These are phyloP conservation scores for Glutinoglossum americanum DNA, from an alignment of 495 filamentous ascomycete species.

Conservation along the genomic window DNA sequence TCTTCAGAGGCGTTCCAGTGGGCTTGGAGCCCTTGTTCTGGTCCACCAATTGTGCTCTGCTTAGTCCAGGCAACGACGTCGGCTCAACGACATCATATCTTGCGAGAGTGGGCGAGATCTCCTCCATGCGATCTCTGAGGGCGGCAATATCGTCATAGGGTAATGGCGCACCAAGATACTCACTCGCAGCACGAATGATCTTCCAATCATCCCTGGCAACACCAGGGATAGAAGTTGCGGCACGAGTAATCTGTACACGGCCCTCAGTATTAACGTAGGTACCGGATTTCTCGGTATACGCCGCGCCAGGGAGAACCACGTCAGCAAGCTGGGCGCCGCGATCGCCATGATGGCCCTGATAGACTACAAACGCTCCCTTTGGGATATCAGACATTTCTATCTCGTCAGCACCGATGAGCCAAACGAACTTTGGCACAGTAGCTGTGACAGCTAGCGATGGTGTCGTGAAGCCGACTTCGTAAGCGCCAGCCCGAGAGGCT, in stretches of 20 bases:
- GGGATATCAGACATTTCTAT: constrained; percentile 59
- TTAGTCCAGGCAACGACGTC: constrained; percentile 42
- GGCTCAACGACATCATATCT: constrained; percentile 81
- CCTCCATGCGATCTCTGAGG: constrained; percentile 79
- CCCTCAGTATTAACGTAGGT: constrained; percentile 97
- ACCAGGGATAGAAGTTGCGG: constrained; percentile 65
- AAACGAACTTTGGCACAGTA: constrained; percentile 80
- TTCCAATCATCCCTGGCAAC: constrained; percentile 95
- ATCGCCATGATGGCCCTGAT: constrained; percentile 96
- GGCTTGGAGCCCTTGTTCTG: constrained; percentile 72
- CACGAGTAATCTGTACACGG: constrained; percentile 76
- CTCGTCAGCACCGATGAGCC: constrained; percentile 93
- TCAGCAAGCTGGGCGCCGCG: constrained; percentile 80
- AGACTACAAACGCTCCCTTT: constrained; percentile 86
- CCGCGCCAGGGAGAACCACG: constrained; percentile 78
- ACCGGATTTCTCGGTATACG: constrained; percentile 92
- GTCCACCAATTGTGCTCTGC: constrained; percentile 83
- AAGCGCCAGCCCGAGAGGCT: constrained; percentile 78
- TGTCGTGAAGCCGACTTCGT: constrained; percentile 81
- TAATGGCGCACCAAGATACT: constrained; percentile 59
- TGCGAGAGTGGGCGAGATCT: constrained; percentile 74
- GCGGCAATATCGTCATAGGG: constrained; percentile 82
- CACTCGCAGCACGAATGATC: constrained; percentile 77
- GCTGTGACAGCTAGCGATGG: constrained; percentile 57
- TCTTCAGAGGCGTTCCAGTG: constrained; percentile 46